Evolutionary conservation across 2,329 filamentous ascomycete genomes (phyloP), one percentile per base, ranked within the genome.

Genomic region (Aureobasidium namibiae): DNA sequence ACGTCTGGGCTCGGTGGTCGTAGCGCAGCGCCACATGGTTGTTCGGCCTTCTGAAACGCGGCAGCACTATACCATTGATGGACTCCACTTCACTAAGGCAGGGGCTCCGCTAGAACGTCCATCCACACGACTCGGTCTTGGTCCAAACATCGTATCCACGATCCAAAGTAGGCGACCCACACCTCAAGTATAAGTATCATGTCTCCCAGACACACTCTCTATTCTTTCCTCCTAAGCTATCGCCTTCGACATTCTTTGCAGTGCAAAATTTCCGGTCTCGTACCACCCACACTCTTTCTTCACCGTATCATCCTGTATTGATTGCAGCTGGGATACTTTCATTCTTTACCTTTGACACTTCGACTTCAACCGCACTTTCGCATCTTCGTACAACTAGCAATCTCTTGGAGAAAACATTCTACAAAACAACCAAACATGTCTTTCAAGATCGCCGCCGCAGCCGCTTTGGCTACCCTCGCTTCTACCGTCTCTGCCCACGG

Each of bases 401-500:
- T 53, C 36, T 53, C 39, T 34, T 23, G 21, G 34, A 60, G 41
- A 60, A 39, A 59, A 38, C 26, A 16, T 29, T 53, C 14, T 21
- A 41, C 39, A 21, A 45, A 46, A 38, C 59, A 48, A 58, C 31
- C 52, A 39, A 41, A 57, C n/a, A 69, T 69, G 68, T 66, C 66
- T 58, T 58, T 64, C 62, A 58, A 49, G 26, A 46, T 69, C 53
- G 61, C 62, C 59, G 65, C 63, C 56, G 64, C 64, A 24, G 67
- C 67, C 58, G 60, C 67, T 38, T 29, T 72, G 39, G 67, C 65
- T 60, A 62, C 66, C 10, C 63, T 70, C 41, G 74, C 70, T 54
- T 66, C 74, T 61, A 70, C 72, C 34, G 75, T 73, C 59, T 68
- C 73, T 60, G 78, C 76, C 59, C 78, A 81, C 67, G 78, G 78